Evolutionary conservation across 1,139 yeast genomes (phyloP), one percentile per base, ranked within the genome.

Genomic region (Meyerozyma carpophila): DNA sequence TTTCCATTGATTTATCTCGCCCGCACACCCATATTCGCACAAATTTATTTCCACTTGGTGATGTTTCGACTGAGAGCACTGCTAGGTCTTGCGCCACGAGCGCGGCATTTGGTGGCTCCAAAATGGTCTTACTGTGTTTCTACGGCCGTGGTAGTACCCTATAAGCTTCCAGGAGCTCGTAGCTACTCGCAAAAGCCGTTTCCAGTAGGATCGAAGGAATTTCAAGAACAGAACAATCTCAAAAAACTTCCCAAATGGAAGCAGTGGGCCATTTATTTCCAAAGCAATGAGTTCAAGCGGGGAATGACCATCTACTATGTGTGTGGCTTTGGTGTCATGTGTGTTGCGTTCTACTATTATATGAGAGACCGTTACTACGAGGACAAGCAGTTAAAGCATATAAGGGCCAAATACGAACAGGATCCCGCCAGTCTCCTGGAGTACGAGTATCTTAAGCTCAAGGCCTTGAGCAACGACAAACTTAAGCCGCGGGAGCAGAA

Each of bases 311-410:
- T 63, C 24, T 81, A 75, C 56, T 79, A 84, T 52, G 57, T 84
- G 32, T 79, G 77, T 26, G 75, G 80, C 1, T 84, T 85, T 56
- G 67, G 71, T 1, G 66, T 75, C 16, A 75, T 83, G 51, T 61
- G 80, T 34, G 70, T 76, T 21, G 79, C 83, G 43, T 86, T 88
- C 45, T 75, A 79, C 49, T 77, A 75, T 55, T 82, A 82, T 58
- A 81, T 85, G 80, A 69, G 82, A 52, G 87, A 84, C 53, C 62
- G 84, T 41, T 84, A 77, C 58, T 66, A 73, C 43, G 82, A 81
- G 58, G 94, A 85, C 50, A 71, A 77, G 46, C 90, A 83, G 55
- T 67, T 82, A 47, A 61, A 69, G 31, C 67, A 68, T 41, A 70
- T 75, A 40, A 62, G 73, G 46, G 66, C 63, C 43, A 73, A 74